These are phyloP conservation scores for Solanum sejunctum DNA, from an alignment of 257 asterid genomes.

Conservation along the genomic window DNA sequence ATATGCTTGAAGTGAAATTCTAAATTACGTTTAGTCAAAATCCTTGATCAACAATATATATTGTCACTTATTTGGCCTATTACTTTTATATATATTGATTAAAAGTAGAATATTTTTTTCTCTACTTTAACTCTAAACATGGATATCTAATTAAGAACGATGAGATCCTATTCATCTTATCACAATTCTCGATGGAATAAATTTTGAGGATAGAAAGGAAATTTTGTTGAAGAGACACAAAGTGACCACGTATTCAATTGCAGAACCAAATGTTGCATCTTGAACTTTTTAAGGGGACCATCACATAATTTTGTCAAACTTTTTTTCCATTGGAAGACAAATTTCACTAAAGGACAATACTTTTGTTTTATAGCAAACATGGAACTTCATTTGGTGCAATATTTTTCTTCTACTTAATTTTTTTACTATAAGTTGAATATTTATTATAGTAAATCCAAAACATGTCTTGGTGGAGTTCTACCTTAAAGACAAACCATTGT, in stretches of 20 bases:
- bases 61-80: neutral
- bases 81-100: too few species aligned
- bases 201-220: neutral
- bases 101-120: neutral
- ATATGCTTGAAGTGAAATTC: neutral
- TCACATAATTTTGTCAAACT: neutral
- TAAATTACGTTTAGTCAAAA: neutral
- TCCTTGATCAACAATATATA: neutral
- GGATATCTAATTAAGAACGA: neutral
- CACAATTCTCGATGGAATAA: neutral
- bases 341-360: neutral
- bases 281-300: neutral
- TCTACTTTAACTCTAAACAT: neutral
- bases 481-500: neutral
- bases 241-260: neutral
- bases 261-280: neutral
- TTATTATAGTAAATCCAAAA: neutral
- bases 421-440: neutral
- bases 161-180: fast-evolving
- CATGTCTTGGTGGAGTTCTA: neutral
- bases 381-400: neutral
- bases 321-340: neutral
- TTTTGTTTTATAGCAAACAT: neutral
- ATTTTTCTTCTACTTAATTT: neutral
- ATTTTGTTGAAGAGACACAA: neutral